phyloP scores from a whole-genome alignment of 1,284 basidiomycete species.

The Exobasidium rhododendri region DNA sequence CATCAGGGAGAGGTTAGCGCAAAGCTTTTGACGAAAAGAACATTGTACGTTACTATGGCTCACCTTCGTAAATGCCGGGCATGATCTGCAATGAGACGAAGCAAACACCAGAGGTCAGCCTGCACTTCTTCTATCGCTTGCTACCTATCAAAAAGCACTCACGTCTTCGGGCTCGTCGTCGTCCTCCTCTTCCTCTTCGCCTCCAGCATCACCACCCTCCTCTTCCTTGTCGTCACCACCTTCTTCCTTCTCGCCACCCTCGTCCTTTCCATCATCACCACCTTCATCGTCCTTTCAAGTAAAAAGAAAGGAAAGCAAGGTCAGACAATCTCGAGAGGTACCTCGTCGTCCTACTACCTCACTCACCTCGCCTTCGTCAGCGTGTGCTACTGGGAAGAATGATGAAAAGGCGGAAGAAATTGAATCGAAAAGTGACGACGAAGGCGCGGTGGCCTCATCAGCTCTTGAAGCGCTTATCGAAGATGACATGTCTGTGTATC shows the following conservation, averaged over 20 bases:
- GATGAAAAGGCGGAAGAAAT: conserved; percentile 6
- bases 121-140: no score
- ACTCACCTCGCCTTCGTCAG: conserved; percentile 16
- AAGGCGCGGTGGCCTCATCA: not conserved
- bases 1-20: not conserved
- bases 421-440: conserved; percentile 6
- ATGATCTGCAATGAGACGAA: not conserved
- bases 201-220: conserved; percentile 22
- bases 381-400: conserved; percentile 7
- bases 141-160: conserved; percentile 22
- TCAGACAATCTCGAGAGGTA: no score
- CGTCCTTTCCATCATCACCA: conserved; percentile 12
- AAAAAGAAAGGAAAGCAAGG: no score
- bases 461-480: not conserved
- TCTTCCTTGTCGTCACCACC: conserved; percentile 18
- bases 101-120: no score
- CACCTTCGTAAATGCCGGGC: conserved; percentile 25
- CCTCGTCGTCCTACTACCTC: not conserved
- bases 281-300: conserved; percentile 11
- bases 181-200: conserved; percentile 37
- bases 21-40: not conserved
- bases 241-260: conserved; percentile 17
- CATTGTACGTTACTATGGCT: not conserved
- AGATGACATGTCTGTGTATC: conserved; percentile 7
- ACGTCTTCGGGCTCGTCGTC: conserved; percentile 51